Percentiles rank a stretch among this genome's conserved stretches.
phyloP scores from a whole-genome alignment of 352 stramenopile species.

The Phytophthora foliorum region DNA sequence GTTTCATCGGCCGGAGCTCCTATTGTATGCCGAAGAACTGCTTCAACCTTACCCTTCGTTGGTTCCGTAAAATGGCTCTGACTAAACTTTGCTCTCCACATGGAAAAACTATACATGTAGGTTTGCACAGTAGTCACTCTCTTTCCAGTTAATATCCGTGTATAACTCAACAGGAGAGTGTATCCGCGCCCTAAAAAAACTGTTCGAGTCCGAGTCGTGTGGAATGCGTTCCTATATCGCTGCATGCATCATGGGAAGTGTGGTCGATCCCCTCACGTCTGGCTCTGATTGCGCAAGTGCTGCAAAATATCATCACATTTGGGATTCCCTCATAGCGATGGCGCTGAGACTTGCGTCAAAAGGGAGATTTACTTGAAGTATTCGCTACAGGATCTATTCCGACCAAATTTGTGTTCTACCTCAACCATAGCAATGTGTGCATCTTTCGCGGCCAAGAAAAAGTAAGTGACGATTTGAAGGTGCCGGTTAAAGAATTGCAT shows the following conservation, averaged over 20 bases:
- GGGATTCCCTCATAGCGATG: constrained; percentile 22
- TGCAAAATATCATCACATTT: constrained; percentile 26
- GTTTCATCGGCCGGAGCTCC: too few species aligned
- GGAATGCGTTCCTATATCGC: constrained; percentile 18
- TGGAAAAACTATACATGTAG: too few species aligned
- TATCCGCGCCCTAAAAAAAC: constrained; percentile 12
- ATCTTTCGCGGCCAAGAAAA: constrained; percentile 31
- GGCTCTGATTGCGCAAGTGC: constrained; percentile 14
- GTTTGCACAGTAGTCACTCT: too few species aligned
- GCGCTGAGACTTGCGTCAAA: constrained; percentile 17
- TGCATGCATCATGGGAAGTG: constrained; percentile 1
- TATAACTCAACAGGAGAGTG: constrained; percentile 25
- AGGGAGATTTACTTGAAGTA: constrained; percentile 17
- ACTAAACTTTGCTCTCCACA: too few species aligned
- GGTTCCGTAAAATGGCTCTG: too few species aligned
- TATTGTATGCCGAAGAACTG: too few species aligned
- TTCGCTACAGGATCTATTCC: constrained; percentile 19
- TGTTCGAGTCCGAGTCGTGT: constrained; percentile 28
- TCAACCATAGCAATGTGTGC: constrained; percentile 14
- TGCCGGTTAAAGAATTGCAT: constrained; percentile 30
- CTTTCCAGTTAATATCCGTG: constrained; percentile 1
- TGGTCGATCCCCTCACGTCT: constrained; percentile 22
- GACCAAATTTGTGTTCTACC: constrained; percentile 30
- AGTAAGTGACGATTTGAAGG: constrained; percentile 12
- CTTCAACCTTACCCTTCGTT: too few species aligned